These are phyloP conservation scores for Podaxis mareebaensis DNA, from an alignment of 768 basidiomycete genomes.

Conservation along the genomic window DNA sequence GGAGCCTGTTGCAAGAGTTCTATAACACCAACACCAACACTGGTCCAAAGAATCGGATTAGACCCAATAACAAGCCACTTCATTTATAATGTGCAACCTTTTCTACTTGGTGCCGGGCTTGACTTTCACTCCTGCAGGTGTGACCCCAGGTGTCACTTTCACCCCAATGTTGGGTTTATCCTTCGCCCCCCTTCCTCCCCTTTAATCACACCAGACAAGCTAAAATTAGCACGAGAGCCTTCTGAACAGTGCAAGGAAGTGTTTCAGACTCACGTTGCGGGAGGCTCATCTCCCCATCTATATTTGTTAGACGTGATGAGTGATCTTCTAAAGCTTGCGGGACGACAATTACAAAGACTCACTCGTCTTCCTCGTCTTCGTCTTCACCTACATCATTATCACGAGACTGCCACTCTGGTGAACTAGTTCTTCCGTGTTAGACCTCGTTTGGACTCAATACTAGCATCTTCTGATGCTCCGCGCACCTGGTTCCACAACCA, in stretches of 20 bases:
- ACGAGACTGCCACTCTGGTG: background rate
- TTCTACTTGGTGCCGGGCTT: background rate
- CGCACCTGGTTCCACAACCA: background rate
- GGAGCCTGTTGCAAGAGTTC: no score
- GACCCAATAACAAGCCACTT: background rate
- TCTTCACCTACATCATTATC: background rate
- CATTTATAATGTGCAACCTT: background rate
- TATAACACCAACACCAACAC: no score
- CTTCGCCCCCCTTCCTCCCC: background rate
- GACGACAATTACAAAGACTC: background rate
- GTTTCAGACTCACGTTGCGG: slow-evolving; percentile 12
- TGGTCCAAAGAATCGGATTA: no score
- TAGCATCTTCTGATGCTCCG: background rate
- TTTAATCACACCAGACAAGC: background rate
- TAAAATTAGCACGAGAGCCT: background rate
- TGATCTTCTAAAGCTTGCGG: slow-evolving; percentile 5
- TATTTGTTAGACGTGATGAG: background rate
- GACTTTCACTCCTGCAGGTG: slow-evolving; percentile 1
- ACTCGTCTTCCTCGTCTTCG: background rate
- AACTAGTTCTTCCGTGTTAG: background rate
- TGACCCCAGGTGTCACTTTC: background rate
- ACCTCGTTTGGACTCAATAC: background rate
- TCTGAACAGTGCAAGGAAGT: background rate
- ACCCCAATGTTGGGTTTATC: background rate
- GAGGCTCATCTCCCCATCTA: slow-evolving; percentile 7